Evolutionary conservation across 805 yeast genomes (phyloP), one percentile per base, ranked within the genome.

Genomic region (Pichia deserticola): DNA sequence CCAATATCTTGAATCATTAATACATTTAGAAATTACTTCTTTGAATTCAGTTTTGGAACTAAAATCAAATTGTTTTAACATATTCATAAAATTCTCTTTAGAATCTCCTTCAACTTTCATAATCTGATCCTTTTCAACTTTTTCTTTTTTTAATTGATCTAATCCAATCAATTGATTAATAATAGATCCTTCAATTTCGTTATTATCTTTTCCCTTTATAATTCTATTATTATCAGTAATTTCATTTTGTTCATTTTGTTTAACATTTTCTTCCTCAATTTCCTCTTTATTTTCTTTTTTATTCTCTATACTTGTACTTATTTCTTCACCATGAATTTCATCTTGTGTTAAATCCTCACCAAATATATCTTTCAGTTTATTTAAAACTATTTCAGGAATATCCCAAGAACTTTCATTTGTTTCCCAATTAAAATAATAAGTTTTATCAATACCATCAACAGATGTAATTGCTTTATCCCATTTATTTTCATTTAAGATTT

Each of bases 391-490:
- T 1, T 62, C 70, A 0, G 96, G 96, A n/a, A 78, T 65, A 20
- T 82, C 86, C 97, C 97, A 90, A 0, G 83, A 81, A 20, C 93
- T 82, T 58, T 81, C 81, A 6, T 79, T 75, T 0, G 92, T 78
- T 30, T 65, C 65, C 12, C 73, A 69, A 60, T 86, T 85, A 65
- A 82, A 83, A 70, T 86, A 89, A 64, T 89, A 89, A 11, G 37
- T 65, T 62, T 25, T 72, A 68, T 36, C 36, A 6, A 28, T 15
- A n/a, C 44, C 44, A 12, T 41, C 35, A n/a, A 7, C 4, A 28
- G 76, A 76, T 0, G 82, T 72, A 1, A 64, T 60, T 34, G 66
- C 72, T 55, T 69, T 71, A 35, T 66, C 67, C 87, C 87, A 84
- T 15, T 77, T 78, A 33, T 45, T 34, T 13, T 35, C 12, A 5